Conservation (phyloP, 306 rosid species). For the Dalbergia oliveri region DNA sequence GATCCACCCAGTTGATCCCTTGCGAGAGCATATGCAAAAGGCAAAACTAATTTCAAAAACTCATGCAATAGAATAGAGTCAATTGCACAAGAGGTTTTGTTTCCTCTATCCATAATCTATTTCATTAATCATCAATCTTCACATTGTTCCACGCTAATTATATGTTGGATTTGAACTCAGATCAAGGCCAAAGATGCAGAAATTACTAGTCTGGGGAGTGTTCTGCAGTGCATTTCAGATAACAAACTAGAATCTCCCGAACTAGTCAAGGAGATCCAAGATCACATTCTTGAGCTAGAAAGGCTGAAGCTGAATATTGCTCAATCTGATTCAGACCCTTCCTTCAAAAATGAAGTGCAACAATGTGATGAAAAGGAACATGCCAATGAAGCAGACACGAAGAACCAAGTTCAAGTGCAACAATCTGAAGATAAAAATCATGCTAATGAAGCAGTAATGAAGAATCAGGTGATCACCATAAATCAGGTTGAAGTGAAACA, state of each 20-base stretch:
- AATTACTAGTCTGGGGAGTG: slow-evolving; percentile 47
- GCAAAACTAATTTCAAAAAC: neutral
- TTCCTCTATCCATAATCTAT: neutral
- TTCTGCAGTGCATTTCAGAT: slow-evolving; percentile 57
- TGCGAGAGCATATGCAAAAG: slow-evolving; percentile 42
- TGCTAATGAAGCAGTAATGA: neutral
- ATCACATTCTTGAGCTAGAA: slow-evolving; percentile 45
- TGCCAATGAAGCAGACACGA: neutral
- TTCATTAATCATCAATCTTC: slow-evolving; percentile 26
- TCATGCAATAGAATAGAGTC: neutral
- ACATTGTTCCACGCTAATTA: slow-evolving; percentile 3
- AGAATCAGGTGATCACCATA: too few relatives aligned
- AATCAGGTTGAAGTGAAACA: neutral
- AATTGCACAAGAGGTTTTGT: slow-evolving; percentile 47
- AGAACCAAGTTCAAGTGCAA: neutral
- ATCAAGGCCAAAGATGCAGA: slow-evolving; percentile 49
- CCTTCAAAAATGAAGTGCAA: slow-evolving; percentile 1
- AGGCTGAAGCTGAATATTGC: slow-evolving; percentile 20
- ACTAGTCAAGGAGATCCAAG: slow-evolving; percentile 44
- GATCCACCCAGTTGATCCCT: slow-evolving; percentile 53
- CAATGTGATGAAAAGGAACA: neutral
- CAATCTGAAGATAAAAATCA: neutral
- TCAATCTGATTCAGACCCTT: neutral
- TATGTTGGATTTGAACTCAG: slow-evolving; percentile 48
- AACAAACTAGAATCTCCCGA: slow-evolving; percentile 49